These are phyloP conservation scores for Salvia splendens DNA, from an alignment of 257 asterid genomes.

Conservation along the genomic window DNA sequence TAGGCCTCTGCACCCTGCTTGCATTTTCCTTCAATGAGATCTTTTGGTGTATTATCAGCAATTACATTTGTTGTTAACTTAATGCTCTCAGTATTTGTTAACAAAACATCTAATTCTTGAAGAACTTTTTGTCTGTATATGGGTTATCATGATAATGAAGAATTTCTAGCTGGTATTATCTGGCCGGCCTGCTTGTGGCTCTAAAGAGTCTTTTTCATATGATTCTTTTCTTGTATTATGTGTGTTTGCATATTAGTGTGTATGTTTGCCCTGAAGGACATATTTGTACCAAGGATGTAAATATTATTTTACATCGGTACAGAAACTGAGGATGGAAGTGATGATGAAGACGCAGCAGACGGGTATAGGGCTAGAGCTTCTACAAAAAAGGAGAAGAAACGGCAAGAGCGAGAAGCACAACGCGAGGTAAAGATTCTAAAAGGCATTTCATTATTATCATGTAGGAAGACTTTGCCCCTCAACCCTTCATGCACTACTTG, in stretches of 20 bases:
- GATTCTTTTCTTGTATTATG: slow-evolving; percentile 18
- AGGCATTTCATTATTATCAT: neutral
- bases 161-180: slow-evolving; percentile 9
- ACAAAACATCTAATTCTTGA: neutral
- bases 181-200: slow-evolving; percentile 14
- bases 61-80: neutral
- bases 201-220: neutral
- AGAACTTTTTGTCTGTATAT: neutral
- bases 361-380: slow-evolving; percentile 65
- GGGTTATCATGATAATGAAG: slow-evolving; percentile 1
- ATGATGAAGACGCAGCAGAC: slow-evolving; percentile 72
- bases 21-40: slow-evolving; percentile 18
- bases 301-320: slow-evolving; percentile 34
- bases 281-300: slow-evolving; percentile 6
- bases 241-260: neutral
- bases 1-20: neutral
- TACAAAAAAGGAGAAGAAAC: slow-evolving; percentile 80
- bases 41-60: slow-evolving; percentile 9
- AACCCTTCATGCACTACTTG: neutral
- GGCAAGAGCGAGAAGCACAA: slow-evolving; percentile 93
- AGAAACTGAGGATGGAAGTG: slow-evolving; percentile 73
- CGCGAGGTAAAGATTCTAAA: slow-evolving; percentile 57
- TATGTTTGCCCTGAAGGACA: neutral
- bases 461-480: neutral
- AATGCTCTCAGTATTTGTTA: neutral